Evolutionary conservation across 352 stramenopile genomes (phyloP), one percentile per base, ranked within the genome.

Genomic region (Globisporangium heterothallicum): DNA sequence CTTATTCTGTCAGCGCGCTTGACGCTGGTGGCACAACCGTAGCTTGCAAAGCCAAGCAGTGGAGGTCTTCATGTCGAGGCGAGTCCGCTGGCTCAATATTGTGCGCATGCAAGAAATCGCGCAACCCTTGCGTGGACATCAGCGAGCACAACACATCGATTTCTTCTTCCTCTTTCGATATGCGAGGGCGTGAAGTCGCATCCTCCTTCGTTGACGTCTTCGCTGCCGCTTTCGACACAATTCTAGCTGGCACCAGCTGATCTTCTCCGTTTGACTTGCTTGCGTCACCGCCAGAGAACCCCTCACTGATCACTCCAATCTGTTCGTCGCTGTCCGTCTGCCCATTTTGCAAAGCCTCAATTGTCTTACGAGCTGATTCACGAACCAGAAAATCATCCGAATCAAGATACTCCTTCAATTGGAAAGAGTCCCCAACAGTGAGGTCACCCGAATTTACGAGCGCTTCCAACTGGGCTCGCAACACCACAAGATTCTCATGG

Each of bases 121-220:
- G 69, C 35, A 93, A 54, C 13, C 75, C 82, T 6, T 76, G 63
- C 1, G 78, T 84, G n/a, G 82, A 93, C 56, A 93, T 59, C 19
- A 93, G 56, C 44, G 82, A 93, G 63, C 82, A 93, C 43, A 93
- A 56, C 42, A 88, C 82, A 54, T 93, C 77, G 22, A 93, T 61
- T 16, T 80, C 69, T 42, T 72, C 60, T 40, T 81, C 66, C 29
- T 56, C 64, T 36, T 69, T 59, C 29, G 47, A 63, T 21, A 55
- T 41, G 21, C 54, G 35, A 18, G 32, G 43, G 21, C 66, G 54
- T 22, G 18, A 10, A 38, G 6, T n/a, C n/a, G n/a, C 32, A 2
- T 10, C 21, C 8, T n/a, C 14, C 25, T 9, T 3, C 21, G 21
- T 10, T 10, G 5, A 21, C 0, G 7, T 32, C 8, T 32, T 44